Evolutionary conservation across 129 eudicot genomes (phyloP).

Genomic region (Escallonia rubra): DNA sequence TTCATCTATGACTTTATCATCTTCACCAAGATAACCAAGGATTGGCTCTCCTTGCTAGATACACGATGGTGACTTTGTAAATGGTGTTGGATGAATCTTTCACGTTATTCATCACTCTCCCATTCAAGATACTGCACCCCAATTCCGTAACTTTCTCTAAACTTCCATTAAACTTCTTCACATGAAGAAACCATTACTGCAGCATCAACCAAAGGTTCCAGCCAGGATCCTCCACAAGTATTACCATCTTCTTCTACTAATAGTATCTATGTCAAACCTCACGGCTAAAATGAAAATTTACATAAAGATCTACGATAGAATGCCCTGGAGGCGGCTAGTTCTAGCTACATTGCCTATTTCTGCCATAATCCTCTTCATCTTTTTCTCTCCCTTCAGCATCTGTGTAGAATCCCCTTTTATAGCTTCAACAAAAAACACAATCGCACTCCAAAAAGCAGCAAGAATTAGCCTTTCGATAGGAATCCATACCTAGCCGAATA

Average conservation of each 20-base stretch:
- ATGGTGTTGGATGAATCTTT: too few relatives aligned
- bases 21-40: too few relatives aligned
- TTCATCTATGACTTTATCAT: too few relatives aligned
- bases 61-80: too few relatives aligned
- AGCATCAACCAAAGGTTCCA: slow-evolving; percentile 1
- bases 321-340: slow-evolving; percentile 25
- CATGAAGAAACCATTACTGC: slow-evolving; percentile 5
- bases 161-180: slow-evolving; percentile 16
- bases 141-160: not conserved
- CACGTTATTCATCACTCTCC: not conserved
- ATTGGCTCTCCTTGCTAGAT: too few relatives aligned
- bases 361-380: slow-evolving; percentile 28
- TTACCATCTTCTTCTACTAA: not conserved
- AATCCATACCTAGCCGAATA: slow-evolving; percentile 53
- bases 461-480: slow-evolving; percentile 59
- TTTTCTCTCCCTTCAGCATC: slow-evolving; percentile 34
- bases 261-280: slow-evolving; percentile 5
- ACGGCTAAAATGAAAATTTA: not conserved
- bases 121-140: not conserved
- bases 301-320: slow-evolving; percentile 1
- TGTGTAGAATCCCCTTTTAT: slow-evolving; percentile 20
- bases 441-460: slow-evolving; percentile 18
- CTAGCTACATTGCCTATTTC: slow-evolving; percentile 32
- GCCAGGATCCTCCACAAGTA: not conserved
- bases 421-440: slow-evolving; percentile 18